Percentiles rank a stretch among this genome's conserved stretches.
Conservation (phyloP, 2,329 filamentous ascomycete species). For the Penicillium sumatraense region DNA sequence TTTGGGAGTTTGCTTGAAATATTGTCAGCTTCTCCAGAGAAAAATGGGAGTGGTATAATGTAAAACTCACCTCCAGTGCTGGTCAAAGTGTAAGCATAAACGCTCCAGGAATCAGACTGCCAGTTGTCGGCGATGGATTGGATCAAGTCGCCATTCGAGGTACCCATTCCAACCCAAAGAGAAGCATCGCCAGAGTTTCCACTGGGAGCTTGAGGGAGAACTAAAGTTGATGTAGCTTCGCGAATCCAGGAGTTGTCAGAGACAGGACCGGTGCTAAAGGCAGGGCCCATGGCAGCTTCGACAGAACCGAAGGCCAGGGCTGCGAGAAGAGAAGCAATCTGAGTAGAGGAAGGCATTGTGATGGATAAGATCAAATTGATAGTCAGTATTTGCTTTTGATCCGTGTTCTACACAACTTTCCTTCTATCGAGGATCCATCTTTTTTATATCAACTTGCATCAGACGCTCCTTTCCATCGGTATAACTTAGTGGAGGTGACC, state of each 20-base stretch:
- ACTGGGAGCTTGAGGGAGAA: conserved; percentile 46
- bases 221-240: conserved; percentile 51
- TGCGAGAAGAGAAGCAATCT: not conserved
- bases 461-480: too few relatives aligned
- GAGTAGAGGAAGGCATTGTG: not conserved
- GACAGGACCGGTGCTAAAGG: conserved; percentile 52
- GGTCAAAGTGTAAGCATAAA: conserved; percentile 40
- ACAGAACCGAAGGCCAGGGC: conserved; percentile 14
- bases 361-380: not conserved
- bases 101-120: conserved; percentile 42
- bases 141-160: conserved; percentile 51
- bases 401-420: too few relatives aligned
- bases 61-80: conserved; percentile 19
- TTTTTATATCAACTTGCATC: not conserved
- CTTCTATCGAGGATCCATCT: not conserved
- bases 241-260: conserved; percentile 47
- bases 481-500: not conserved
- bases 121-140: conserved; percentile 53
- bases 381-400: not conserved
- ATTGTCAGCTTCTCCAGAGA: not conserved
- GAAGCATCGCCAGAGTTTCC: conserved; percentile 44
- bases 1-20: conserved; percentile 33
- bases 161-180: conserved; percentile 57
- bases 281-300: conserved; percentile 37
- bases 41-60: too few relatives aligned